These are phyloP conservation scores for Jackrogersella minutella DNA, from an alignment of 495 filamentous ascomycete genomes.

Conservation along the genomic window DNA sequence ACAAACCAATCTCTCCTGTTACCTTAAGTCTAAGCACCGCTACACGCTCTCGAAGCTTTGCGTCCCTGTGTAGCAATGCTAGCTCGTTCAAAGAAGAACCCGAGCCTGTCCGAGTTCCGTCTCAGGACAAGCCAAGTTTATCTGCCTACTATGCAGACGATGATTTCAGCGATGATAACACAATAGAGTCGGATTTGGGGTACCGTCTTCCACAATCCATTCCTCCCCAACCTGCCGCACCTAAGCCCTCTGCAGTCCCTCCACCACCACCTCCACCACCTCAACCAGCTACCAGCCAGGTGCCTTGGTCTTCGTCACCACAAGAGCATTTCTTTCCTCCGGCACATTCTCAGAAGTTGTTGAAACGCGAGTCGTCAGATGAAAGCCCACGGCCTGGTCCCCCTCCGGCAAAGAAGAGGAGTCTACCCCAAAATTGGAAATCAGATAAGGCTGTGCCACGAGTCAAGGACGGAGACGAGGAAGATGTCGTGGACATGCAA, in stretches of 20 bases:
- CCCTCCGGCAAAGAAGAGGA: conserved; percentile 45
- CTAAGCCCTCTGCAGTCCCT: conserved; percentile 33
- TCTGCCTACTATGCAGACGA: conserved; percentile 64
- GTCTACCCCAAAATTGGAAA: conserved; percentile 44
- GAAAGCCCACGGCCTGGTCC: conserved; percentile 27
- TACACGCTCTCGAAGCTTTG: conserved; percentile 42
- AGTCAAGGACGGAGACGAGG: conserved; percentile 39
- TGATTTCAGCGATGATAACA: conserved; percentile 75
- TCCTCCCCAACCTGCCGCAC: conserved; percentile 45
- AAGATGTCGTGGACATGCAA: conserved; percentile 46
- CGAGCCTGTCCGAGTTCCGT: conserved; percentile 26
- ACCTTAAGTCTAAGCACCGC: conserved; percentile 3
- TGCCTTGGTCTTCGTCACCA: conserved; percentile 47
- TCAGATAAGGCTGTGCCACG: not conserved
- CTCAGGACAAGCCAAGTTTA: conserved; percentile 15
- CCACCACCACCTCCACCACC: too few species aligned
- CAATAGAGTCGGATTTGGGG: conserved; percentile 71
- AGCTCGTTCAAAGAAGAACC: conserved; percentile 55
- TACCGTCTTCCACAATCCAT: conserved; percentile 59
- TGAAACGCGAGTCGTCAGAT: conserved; percentile 48
- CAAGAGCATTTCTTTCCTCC: conserved; percentile 39
- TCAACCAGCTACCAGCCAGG: conserved; percentile 46
- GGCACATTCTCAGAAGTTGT: conserved; percentile 11
- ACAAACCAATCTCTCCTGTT: conserved; percentile 15
- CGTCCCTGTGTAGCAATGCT: conserved; percentile 50